Evolutionary conservation across 768 basidiomycete genomes (phyloP), one percentile per base, ranked within the genome.

Genomic region (Gautieria morchelliformis): DNA sequence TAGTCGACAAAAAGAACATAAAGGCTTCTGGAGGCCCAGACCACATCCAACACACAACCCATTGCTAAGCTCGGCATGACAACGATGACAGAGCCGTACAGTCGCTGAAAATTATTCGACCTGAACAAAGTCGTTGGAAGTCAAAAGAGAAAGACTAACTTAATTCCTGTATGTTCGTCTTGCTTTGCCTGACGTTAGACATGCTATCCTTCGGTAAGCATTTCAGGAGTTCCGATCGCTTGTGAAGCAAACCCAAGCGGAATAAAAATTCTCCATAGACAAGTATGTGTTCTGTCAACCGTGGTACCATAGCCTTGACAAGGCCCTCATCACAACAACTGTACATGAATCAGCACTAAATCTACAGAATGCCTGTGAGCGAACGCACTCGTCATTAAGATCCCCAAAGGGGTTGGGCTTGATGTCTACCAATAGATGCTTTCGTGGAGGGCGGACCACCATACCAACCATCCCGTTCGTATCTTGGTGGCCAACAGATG

Each of bases 201-300:
- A 45, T 19, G 24, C n/a, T 32, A 22, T 5, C 5, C 35, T 63
- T 68, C 60, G 74, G 74, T 20, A 84, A 75, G n/a, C 79, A 74
- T 61, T 88, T 88, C 57, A 92, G 69, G 1, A 93, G 74, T 61
- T 90, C 88, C 17, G 84, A 69, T 3, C 90, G 80, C 65, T 89
- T 87, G 41, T 81, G 75, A 62, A 79, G 72, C 53, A 90, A 67
- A 60, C 81, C 71, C 92, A 91, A 93, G 45, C 83, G 72, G 61
- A 82, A 81, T 22, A 93, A 72, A 60, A 86, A 71, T 56, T 93
- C 88, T 6, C 87, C 85, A 65, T 93, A 93, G 1, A 76, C 74
- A 44, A 49, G 9, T 22, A 49, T 49, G 27, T 49, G 48, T 5
- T 30, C 14, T 6, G 32, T 20, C 27, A 49, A 15, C 27, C 24